Percentiles rank a stretch among this genome's conserved stretches.
phyloP scores from a whole-genome alignment of 2,329 filamentous ascomycete species.

The Aureobasidium musti region DNA sequence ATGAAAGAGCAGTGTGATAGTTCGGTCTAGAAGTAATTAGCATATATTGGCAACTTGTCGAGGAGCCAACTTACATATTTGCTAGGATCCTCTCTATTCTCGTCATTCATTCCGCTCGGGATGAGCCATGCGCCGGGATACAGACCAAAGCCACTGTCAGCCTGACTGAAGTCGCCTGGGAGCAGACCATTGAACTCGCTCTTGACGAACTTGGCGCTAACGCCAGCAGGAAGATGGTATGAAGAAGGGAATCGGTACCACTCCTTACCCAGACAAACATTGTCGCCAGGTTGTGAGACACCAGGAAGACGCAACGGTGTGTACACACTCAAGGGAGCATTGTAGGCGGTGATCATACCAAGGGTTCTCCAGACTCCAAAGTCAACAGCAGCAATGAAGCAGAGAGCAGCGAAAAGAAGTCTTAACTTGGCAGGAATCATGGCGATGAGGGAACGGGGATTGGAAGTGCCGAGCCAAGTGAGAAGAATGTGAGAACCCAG shows the following conservation, averaged over 20 bases:
- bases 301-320: conserved; percentile 61
- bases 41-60: background rate
- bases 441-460: conserved; percentile 66
- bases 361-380: conserved; percentile 70
- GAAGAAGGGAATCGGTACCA: conserved; percentile 98
- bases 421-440: conserved; percentile 77
- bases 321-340: conserved; percentile 74
- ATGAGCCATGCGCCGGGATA: conserved; percentile 83
- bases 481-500: conserved; percentile 80
- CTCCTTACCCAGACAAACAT: conserved; percentile 89
- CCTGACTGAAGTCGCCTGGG: conserved; percentile 86
- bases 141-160: conserved; percentile 66
- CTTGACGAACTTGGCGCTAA: conserved; percentile 84
- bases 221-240: conserved; percentile 81
- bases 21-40: conserved; percentile 55
- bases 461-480: conserved; percentile 68
- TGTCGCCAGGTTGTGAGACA: conserved; percentile 63
- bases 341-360: conserved; percentile 79
- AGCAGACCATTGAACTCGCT: conserved; percentile 87
- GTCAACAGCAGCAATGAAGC: conserved; percentile 59
- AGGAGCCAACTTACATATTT: conserved; percentile 69
- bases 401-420: conserved; percentile 53
- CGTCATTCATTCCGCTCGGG: conserved; percentile 85
- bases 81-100: conserved; percentile 78
- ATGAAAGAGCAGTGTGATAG: conserved; percentile 76